phyloP scores from a whole-genome alignment of 2,329 filamentous ascomycete genomes.

The Celoporthe dispersa region DNA sequence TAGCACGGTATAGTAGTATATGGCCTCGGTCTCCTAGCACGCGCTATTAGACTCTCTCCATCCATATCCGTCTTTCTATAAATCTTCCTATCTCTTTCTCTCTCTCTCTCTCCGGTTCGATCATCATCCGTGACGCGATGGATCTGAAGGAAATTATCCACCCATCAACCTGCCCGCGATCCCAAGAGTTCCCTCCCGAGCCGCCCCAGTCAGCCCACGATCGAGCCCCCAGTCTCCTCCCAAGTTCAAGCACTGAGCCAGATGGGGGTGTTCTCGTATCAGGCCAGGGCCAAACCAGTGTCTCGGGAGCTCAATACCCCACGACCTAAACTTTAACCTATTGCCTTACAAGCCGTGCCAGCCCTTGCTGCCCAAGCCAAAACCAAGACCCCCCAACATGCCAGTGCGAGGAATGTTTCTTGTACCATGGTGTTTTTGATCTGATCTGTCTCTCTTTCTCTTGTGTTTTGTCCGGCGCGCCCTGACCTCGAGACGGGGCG shows the following conservation, averaged over 20 bases:
- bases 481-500: not conserved
- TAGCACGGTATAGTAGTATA: not conserved
- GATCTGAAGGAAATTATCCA: too few relatives aligned
- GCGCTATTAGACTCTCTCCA: not conserved
- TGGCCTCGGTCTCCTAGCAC: not conserved
- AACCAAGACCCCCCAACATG: not conserved
- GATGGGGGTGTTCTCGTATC: not conserved
- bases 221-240: not conserved
- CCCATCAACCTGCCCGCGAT: not conserved
- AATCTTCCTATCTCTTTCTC: not conserved
- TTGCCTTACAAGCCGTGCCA: not conserved
- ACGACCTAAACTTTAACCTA: not conserved
- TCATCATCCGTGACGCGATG: too few relatives aligned
- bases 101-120: not conserved
- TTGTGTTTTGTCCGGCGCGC: not conserved
- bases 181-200: not conserved
- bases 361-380: too few relatives aligned
- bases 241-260: not conserved
- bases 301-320: not conserved
- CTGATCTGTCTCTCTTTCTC: too few relatives aligned
- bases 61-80: too few relatives aligned
- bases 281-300: not conserved
- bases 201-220: not conserved
- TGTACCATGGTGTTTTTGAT: not conserved
- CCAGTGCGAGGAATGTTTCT: not conserved